phyloP scores from a whole-genome alignment of 108 stramenopile genomes.

The Cyclotella cryptica region DNA sequence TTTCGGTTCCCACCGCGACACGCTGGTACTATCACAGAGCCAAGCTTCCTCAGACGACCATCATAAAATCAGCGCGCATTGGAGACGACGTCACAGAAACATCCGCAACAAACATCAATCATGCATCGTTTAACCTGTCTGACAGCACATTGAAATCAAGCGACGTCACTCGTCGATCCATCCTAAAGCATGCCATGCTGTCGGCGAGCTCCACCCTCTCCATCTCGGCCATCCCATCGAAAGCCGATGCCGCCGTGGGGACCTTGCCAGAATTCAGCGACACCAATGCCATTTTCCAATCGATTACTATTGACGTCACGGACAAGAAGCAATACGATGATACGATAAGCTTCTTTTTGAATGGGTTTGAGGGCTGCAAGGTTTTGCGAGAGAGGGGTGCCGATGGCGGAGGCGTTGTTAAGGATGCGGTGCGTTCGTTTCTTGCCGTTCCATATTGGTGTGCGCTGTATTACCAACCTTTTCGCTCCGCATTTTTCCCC shows the following conservation, averaged over 20 bases:
- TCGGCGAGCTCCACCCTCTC: constrained; percentile 8
- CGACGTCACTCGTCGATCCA: constrained; percentile 1
- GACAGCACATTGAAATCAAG: too few relatives aligned
- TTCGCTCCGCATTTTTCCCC: background rate
- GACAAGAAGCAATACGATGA: constrained; percentile 69
- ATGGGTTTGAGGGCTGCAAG: constrained; percentile 65
- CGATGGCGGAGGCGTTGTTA: constrained; percentile 33
- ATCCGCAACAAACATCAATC: too few relatives aligned
- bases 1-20: background rate
- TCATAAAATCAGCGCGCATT: too few relatives aligned
- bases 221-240: background rate
- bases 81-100: too few relatives aligned
- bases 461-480: background rate
- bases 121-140: too few relatives aligned
- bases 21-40: background rate
- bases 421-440: constrained; percentile 39
- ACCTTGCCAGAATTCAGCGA: constrained; percentile 70
- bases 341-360: constrained; percentile 71
- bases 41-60: too few relatives aligned
- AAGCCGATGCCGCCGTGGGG: constrained; percentile 65
- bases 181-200: background rate
- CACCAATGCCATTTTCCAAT: constrained; percentile 74
- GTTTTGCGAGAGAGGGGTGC: constrained; percentile 40
- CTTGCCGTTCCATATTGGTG: background rate
- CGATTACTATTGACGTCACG: constrained; percentile 71